These are phyloP conservation scores for Zopfia rhizophila DNA, from an alignment of 2,329 filamentous ascomycete genomes.

Conservation along the genomic window DNA sequence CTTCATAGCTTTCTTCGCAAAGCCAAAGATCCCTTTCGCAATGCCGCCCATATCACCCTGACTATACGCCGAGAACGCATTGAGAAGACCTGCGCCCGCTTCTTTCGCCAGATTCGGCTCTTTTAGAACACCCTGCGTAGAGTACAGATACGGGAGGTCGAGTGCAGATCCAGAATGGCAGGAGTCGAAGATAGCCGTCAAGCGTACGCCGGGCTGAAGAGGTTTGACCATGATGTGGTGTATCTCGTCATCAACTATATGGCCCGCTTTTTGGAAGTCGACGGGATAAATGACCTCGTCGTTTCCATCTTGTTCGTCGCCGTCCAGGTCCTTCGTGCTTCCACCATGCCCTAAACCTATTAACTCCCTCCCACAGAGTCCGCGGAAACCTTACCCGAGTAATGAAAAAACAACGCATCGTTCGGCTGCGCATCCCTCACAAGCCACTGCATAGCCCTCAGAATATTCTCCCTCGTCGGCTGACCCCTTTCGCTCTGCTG, in stretches of 20 bases:
- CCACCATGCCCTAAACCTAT: slow-evolving; percentile 73
- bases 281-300: slow-evolving; percentile 88
- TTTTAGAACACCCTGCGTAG: slow-evolving; percentile 81
- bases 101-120: slow-evolving; percentile 85
- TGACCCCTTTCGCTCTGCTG: slow-evolving; percentile 98
- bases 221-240: slow-evolving; percentile 81
- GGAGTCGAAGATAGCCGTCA: slow-evolving; percentile 84
- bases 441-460: slow-evolving; percentile 97
- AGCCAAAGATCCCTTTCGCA: slow-evolving; percentile 78
- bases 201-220: slow-evolving; percentile 82
- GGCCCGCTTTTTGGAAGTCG: slow-evolving; percentile 80
- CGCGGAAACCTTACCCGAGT: slow-evolving; percentile 73
- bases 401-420: slow-evolving; percentile 97
- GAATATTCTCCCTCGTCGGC: slow-evolving; percentile 93
- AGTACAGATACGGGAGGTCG: slow-evolving; percentile 83
- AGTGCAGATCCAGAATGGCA: slow-evolving; percentile 82
- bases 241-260: slow-evolving; percentile 87
- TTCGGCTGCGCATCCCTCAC: slow-evolving; percentile 93
- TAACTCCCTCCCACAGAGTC: neutral
- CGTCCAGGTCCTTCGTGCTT: slow-evolving; percentile 81
- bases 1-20: slow-evolving; percentile 87
- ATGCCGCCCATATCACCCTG: slow-evolving; percentile 86
- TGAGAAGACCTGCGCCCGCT: slow-evolving; percentile 76
- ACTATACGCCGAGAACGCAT: slow-evolving; percentile 79
- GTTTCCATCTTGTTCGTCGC: slow-evolving; percentile 83